Conservation (phyloP, 805 yeast species). For the Yamadazyma scolyti region DNA sequence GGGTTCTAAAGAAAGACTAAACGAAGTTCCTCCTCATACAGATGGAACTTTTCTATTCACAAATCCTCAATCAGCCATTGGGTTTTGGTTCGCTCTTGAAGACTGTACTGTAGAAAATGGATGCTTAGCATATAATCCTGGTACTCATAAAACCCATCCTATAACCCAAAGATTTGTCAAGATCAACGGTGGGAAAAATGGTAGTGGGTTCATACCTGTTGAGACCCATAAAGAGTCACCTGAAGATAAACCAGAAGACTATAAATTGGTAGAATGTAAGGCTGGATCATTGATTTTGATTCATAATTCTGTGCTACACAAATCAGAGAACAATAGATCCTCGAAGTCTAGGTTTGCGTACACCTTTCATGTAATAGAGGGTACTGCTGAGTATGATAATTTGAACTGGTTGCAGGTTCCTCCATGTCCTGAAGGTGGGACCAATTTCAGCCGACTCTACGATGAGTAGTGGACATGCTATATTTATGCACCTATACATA, state of each 20-base stretch:
- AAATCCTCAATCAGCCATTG: conserved; percentile 65
- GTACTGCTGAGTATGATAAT: conserved; percentile 55
- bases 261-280: conserved; percentile 54
- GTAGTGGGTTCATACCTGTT: conserved; percentile 54
- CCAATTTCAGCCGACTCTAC: conserved; percentile 51
- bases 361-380: conserved; percentile 78
- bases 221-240: conserved; percentile 15
- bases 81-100: conserved; percentile 80
- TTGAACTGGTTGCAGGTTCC: conserved; percentile 80
- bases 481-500: too few relatives aligned
- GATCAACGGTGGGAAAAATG: conserved; percentile 42
- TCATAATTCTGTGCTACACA: conserved; percentile 68
- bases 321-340: conserved; percentile 59
- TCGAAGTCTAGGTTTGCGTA: conserved; percentile 64
- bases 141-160: conserved; percentile 58
- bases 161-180: conserved; percentile 64
- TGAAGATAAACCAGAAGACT: conserved; percentile 36
- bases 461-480: too few relatives aligned
- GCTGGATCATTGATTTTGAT: conserved; percentile 72
- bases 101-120: conserved; percentile 68
- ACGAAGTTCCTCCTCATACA: conserved; percentile 72
- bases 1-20: conserved; percentile 25
- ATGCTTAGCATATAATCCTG: conserved; percentile 65
- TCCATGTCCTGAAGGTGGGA: conserved; percentile 52
- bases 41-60: conserved; percentile 74